Evolutionary conservation across 2,329 filamentous ascomycete genomes (phyloP), one percentile per base, ranked within the genome.

Genomic region (Ilyonectria mors-panacis): DNA sequence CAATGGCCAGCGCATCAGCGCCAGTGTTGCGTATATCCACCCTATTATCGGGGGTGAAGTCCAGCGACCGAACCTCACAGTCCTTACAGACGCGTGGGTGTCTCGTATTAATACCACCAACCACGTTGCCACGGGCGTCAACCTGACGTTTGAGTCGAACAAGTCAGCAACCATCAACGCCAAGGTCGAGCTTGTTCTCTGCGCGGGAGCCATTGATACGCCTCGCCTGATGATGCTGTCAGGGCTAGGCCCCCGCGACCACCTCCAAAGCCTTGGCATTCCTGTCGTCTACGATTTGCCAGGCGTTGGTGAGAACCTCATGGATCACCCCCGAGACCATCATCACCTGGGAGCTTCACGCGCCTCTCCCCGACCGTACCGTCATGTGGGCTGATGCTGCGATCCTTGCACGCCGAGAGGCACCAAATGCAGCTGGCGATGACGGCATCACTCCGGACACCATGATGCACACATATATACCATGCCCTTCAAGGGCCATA

Each of bases 381-480:
- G 93, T 91, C 73, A 93, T 93, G 91, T 91, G 94, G 81, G 94
- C 90, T 33, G 93, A 95, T 77, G 92, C 91, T 2, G 92, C 91
- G 67, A 91, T 94, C 74, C 94, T 95, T 86, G 84, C 94, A 64
- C 91, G 93, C 64, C 92, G 93, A 66, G 90, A 96, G 80, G 78
- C 85, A 7, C 84, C 88, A 72, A 89, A 94, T 77, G 92, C 93
- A 2, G 78, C 82, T 7, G 84, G 85, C 70, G 86, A 85, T 70
- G 93, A 96, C 74, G 92, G 91, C 64, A 88, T 91, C 68, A 91
- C 92, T 62, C 92, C 92, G 70, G 94, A 97, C 78, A 83, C 96
- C 76, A 97, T 97, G 94, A 95, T 95, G 92, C 94, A 97, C 94
- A 97, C 84, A 96, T 94, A 87, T 97, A 97, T 85, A 94, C 97